These are phyloP conservation scores for Monosporascus ibericus DNA, from an alignment of 2,329 filamentous ascomycete species.

Conservation along the genomic window DNA sequence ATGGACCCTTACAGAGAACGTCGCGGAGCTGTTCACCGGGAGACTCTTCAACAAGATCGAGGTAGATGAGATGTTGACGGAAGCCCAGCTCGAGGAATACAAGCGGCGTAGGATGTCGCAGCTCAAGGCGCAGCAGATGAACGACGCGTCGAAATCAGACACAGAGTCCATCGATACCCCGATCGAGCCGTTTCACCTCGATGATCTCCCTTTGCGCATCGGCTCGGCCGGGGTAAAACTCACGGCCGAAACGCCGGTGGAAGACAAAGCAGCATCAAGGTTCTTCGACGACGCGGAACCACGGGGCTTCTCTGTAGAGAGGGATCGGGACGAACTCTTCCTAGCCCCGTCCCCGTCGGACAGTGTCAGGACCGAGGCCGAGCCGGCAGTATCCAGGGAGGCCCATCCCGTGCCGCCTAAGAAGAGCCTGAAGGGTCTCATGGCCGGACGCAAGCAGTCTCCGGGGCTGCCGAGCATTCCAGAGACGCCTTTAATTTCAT, in stretches of 20 bases:
- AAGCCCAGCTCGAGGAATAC: slow-evolving; percentile 42
- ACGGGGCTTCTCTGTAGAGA: slow-evolving; percentile 18
- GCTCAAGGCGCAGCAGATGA: slow-evolving; percentile 19
- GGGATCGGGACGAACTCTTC: slow-evolving; percentile 7
- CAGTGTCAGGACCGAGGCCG: slow-evolving; percentile 5
- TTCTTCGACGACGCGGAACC: slow-evolving; percentile 16
- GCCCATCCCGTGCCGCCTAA: slow-evolving; percentile 26
- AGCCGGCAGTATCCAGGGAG: slow-evolving; percentile 12
- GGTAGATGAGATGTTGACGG: slow-evolving; percentile 53
- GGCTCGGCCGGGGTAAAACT: slow-evolving; percentile 31
- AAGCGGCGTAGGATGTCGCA: slow-evolving; percentile 33
- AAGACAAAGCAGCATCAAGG: slow-evolving; percentile 20
- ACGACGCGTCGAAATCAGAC: slow-evolving; percentile 19
- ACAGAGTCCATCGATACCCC: slow-evolving; percentile 33
- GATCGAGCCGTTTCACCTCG: slow-evolving; percentile 43
- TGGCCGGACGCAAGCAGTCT: slow-evolving; percentile 14
- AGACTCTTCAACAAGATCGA: slow-evolving; percentile 50
- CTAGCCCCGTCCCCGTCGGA: slow-evolving; percentile 1
- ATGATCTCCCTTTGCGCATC: slow-evolving; percentile 38
- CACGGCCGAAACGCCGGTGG: slow-evolving; percentile 20
- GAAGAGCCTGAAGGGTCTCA: slow-evolving; percentile 20
- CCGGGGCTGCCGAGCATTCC: slow-evolving; percentile 23
- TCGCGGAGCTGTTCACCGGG: slow-evolving; percentile 50
- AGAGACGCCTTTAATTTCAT: slow-evolving; percentile 11
- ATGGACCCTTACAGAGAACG: slow-evolving; percentile 50